phyloP scores from a whole-genome alignment of 2,329 filamentous ascomycete genomes.

The Trichoderma gracile region DNA sequence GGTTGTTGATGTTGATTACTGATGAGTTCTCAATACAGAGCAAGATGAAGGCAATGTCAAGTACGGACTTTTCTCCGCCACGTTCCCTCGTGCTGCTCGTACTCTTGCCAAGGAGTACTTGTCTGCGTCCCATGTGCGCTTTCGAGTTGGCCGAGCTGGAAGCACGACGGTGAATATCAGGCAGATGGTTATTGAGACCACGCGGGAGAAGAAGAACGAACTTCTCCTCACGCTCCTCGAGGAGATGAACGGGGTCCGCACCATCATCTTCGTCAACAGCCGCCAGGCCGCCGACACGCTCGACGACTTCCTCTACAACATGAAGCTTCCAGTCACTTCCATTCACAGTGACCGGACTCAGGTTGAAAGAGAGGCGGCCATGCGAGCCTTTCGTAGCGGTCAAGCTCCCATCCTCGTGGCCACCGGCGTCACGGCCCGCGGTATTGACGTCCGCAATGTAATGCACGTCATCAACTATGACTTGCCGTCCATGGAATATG shows the following conservation, averaged over 20 bases:
- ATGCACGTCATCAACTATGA: conserved; percentile 95
- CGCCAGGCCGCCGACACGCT: conserved; percentile 77
- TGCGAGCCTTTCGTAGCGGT: conserved; percentile 80
- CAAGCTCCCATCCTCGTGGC: conserved; percentile 78
- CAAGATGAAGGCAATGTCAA: conserved; percentile 70
- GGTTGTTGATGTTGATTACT: neutral
- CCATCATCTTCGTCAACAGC: conserved; percentile 86
- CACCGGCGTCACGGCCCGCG: conserved; percentile 83
- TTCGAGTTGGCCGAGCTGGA: conserved; percentile 85
- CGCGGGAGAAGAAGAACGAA: conserved; percentile 66
- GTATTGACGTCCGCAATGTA: conserved; percentile 84
- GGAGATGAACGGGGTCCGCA: conserved; percentile 70
- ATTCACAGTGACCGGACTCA: conserved; percentile 89
- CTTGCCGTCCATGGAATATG: conserved; percentile 69
- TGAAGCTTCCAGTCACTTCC: conserved; percentile 76
- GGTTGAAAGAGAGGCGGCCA: conserved; percentile 84
- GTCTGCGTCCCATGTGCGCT: conserved; percentile 69
- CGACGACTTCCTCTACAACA: conserved; percentile 85
- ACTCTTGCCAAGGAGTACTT: conserved; percentile 77
- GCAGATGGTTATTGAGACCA: conserved; percentile 71
- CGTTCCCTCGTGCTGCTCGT: conserved; percentile 80
- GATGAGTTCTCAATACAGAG: conserved; percentile 49
- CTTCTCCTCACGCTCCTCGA: conserved; percentile 72
- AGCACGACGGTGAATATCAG: conserved; percentile 80
- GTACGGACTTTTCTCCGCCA: conserved; percentile 89